Evolutionary conservation across 169 alveolate genomes (phyloP).

Genomic region (Cystoisospora suis): DNA sequence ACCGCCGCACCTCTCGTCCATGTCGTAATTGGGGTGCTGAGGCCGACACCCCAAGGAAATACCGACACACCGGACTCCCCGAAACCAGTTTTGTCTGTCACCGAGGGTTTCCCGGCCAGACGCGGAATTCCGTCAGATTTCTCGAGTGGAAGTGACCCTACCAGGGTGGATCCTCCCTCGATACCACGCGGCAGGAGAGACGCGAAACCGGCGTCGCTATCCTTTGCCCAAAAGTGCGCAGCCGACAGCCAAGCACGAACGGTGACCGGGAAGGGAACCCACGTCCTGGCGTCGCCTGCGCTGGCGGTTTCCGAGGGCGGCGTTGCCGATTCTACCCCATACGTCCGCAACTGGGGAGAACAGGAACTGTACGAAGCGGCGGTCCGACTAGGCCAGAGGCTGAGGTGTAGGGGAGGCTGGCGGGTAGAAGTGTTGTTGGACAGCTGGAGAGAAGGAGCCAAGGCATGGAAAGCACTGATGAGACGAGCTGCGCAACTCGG

Average conservation of each 20-base stretch:
- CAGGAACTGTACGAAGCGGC: not conserved
- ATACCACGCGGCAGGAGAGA: not conserved
- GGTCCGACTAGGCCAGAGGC: not conserved
- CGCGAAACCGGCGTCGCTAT: not conserved
- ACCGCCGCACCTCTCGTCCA: constrained; percentile 40
- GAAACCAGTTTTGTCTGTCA: not conserved
- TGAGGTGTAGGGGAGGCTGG: not conserved
- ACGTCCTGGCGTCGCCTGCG: too few relatives aligned
- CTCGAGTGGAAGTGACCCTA: not conserved
- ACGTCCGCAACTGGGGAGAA: not conserved
- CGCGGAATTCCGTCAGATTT: too few relatives aligned
- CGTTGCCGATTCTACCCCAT: not conserved
- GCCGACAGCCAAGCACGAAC: not conserved
- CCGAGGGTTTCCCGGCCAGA: not conserved
- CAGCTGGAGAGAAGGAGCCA: not conserved
- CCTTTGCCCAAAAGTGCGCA: not conserved
- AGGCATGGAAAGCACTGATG: not conserved
- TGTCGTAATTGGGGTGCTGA: constrained; percentile 1
- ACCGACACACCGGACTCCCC: not conserved
- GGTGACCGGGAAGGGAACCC: not conserved
- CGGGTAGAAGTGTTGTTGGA: not conserved
- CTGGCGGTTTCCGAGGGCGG: too few relatives aligned
- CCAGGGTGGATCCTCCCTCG: not conserved
- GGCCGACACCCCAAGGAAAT: not conserved
- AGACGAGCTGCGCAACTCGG: constrained; percentile 20